Evolutionary conservation across 2,329 filamentous ascomycete species (phyloP), one percentile per base, ranked within the genome.

Genomic region (Setomelanomma holmii): DNA sequence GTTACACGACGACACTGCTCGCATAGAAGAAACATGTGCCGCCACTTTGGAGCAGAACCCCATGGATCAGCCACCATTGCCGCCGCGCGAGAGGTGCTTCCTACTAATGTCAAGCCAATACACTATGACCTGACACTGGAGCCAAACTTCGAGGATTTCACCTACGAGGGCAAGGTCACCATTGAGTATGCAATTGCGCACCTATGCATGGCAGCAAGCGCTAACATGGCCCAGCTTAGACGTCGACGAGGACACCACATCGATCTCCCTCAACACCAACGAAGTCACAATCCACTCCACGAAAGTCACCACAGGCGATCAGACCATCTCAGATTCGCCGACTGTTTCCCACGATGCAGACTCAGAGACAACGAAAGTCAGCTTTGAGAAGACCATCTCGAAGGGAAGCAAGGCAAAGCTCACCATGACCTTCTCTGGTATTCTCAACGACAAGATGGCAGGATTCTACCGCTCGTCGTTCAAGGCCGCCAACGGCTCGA

Each of bases 401-500:
- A 89, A 89, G 57, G 91, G 90, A 20, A 83, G 84, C 68, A 93
- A 92, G 80, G 90, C 89, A 17, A 87, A 88, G 76, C 78, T 96
- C 56, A 87, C 87, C 69, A 85, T 92, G 67, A 88, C 84, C 63
- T 96, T 96, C 76, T 87, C 85, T 8, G 92, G 92, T 35, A 83
- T 82, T 38, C 79, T 96, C 68, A 96, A 96, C 75, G 90, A 96
- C 74, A 93, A 95, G 78, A 96, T 98, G 91, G 93, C 93, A 42
- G 93, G 93, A 41, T 98, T 98, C 84, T 98, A 98, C 79, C 87
- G 93, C 52, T 96, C 92, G 1, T 96, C 91, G 5, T 98, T 93
- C 82, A 96, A 95, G 81, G 87, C 86, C 55, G 78, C 85, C 42
- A 86, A 95, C 68, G 93, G 93, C 34, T 86, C 85, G 54, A 87